These are phyloP conservation scores for Ilex paraguariensis DNA, from an alignment of 305 asterid species.

Conservation along the genomic window DNA sequence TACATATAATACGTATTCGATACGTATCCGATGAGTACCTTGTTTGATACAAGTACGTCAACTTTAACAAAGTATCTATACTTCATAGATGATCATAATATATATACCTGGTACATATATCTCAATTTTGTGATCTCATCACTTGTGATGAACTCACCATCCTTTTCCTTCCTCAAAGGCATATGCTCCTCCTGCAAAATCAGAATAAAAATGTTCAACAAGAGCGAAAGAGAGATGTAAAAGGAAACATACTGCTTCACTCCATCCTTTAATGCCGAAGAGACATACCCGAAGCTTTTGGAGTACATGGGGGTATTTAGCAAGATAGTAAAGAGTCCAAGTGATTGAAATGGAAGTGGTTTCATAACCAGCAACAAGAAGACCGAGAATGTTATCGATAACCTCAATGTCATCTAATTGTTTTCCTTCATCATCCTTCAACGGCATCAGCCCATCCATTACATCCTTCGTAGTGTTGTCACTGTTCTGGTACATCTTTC, in stretches of 20 bases:
- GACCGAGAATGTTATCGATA: constrained; percentile 43
- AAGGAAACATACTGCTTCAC: too few relatives aligned
- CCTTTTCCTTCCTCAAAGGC: constrained; percentile 20
- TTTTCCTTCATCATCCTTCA: constrained; percentile 47
- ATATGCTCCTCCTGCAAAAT: constrained; percentile 42
- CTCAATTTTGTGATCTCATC: constrained; percentile 36
- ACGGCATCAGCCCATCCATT: constrained; percentile 43
- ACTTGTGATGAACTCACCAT: constrained; percentile 36
- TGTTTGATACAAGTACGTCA: too few relatives aligned
- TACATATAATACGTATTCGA: too few relatives aligned
- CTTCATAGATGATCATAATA: too few relatives aligned
- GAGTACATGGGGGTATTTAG: constrained; percentile 40
- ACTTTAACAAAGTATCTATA: too few relatives aligned
- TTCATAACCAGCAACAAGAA: constrained; percentile 38
- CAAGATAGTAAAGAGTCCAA: constrained; percentile 57
- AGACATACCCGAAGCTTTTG: constrained; percentile 38
- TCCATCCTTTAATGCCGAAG: too few relatives aligned
- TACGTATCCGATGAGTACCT: too few relatives aligned
- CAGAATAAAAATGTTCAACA: too few relatives aligned
- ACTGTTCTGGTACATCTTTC: constrained; percentile 15
- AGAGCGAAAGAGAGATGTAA: too few relatives aligned
- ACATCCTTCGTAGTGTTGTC: constrained; percentile 28
- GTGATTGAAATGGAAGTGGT: constrained; percentile 42
- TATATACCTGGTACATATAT: constrained; percentile 38
- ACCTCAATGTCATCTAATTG: constrained; percentile 40